Evolutionary conservation across 805 yeast genomes (phyloP).

Genomic region (Sungouiella thailandica): DNA sequence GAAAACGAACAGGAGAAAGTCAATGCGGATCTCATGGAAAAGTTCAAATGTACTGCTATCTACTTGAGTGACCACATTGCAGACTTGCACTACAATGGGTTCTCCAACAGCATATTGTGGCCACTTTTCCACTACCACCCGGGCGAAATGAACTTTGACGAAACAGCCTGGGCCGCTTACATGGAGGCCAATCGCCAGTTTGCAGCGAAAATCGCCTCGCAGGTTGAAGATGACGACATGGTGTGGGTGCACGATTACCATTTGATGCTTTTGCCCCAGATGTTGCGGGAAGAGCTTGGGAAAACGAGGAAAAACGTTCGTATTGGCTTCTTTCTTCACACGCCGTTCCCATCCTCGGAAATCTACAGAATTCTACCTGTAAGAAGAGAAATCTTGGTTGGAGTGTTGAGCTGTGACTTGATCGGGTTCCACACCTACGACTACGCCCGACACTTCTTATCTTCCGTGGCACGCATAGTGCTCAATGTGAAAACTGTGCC

Average conservation of each 20-base stretch:
- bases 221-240: conserved; percentile 75
- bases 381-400: conserved; percentile 82
- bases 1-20: conserved; percentile 67
- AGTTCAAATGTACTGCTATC: conserved; percentile 88
- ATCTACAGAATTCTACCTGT: conserved; percentile 95
- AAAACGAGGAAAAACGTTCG: conserved; percentile 51
- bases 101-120: conserved; percentile 92
- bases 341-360: conserved; percentile 97
- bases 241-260: conserved; percentile 99
- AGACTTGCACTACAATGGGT: conserved; percentile 94
- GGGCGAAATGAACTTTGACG: conserved; percentile 98
- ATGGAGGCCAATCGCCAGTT: conserved; percentile 85
- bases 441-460: conserved; percentile 91
- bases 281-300: conserved; percentile 64
- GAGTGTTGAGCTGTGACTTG: conserved; percentile 89
- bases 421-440: conserved; percentile 99
- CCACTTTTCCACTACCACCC: conserved; percentile 98
- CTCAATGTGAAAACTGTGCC: conserved; percentile 76
- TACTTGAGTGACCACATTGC: conserved; percentile 86
- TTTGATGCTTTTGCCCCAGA: conserved; percentile 87
- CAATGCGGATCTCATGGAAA: conserved; percentile 60
- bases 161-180: conserved; percentile 96
- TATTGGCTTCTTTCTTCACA: conserved; percentile 91
- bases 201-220: conserved; percentile 65
- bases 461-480: conserved; percentile 81